Conservation (phyloP, 768 basidiomycete species). For the Mycena sanguinolenta region DNA sequence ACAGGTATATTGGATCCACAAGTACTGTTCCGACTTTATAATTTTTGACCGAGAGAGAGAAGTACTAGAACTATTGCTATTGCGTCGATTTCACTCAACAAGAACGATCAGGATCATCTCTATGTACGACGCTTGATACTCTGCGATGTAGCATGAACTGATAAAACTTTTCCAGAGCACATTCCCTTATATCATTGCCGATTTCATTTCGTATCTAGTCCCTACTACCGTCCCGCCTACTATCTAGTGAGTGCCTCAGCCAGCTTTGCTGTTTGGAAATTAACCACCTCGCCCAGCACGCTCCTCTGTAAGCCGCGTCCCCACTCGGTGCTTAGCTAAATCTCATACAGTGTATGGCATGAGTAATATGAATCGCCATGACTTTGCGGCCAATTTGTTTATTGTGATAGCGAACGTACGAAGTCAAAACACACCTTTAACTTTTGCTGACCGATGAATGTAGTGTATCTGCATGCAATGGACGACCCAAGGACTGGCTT, state of each 20-base stretch:
- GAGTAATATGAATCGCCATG: conserved; percentile 44
- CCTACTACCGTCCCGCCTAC: conserved; percentile 52
- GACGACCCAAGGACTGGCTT: conserved; percentile 42
- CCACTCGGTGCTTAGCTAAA: neutral
- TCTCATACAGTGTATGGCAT: conserved; percentile 28
- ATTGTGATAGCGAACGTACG: conserved; percentile 48
- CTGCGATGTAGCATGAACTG: neutral
- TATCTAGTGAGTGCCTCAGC: conserved; percentile 29
- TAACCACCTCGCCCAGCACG: conserved; percentile 16
- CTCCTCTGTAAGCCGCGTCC: conserved; percentile 28
- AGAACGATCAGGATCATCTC: conserved; percentile 28
- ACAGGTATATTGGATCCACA: conserved; percentile 38
- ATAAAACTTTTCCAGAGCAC: conserved; percentile 37
- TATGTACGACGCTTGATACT: conserved; percentile 11
- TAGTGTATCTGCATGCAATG: conserved; percentile 41
- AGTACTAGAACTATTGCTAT: conserved; percentile 29
- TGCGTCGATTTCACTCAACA: neutral
- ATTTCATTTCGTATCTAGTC: conserved; percentile 52
- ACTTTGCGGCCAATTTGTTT: conserved; percentile 52
- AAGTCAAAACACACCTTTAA: neutral
- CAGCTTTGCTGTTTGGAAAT: neutral
- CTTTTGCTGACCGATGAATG: neutral
- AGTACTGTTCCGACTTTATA: conserved; percentile 36
- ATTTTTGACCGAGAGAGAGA: conserved; percentile 63
- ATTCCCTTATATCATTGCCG: conserved; percentile 52